phyloP scores from a whole-genome alignment of 495 filamentous ascomycete species.

The Sabuloglossum arenarium region DNA sequence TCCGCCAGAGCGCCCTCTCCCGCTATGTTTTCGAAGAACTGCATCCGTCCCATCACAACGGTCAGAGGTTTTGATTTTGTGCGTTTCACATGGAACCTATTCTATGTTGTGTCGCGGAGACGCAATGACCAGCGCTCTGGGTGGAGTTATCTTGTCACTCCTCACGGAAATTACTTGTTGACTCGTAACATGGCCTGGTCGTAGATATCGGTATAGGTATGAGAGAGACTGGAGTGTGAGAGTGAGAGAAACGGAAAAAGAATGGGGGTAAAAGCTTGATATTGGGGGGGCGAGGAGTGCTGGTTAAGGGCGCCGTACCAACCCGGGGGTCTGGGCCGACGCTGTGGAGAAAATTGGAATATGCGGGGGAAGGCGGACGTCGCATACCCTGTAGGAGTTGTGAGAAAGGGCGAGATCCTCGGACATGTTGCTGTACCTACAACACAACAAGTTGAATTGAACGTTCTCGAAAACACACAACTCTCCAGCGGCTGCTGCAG shows the following conservation, averaged over 20 bases:
- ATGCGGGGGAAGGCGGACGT: constrained; percentile 2
- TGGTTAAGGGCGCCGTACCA: neutral
- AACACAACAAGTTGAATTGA: neutral
- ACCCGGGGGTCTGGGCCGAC: neutral
- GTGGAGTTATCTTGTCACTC: neutral
- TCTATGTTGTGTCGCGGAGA: neutral
- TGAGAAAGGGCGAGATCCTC: neutral
- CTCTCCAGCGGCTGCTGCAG: neutral
- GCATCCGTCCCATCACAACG: neutral
- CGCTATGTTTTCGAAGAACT: neutral
- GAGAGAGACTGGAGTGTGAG: too few species aligned
- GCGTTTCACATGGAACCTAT: neutral
- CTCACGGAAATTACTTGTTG: neutral
- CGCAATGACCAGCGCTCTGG: neutral
- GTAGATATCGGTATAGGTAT: neutral
- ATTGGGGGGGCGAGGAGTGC: neutral
- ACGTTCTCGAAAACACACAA: too few species aligned
- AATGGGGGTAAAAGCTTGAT: neutral
- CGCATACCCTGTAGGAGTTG: neutral
- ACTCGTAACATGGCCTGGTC: neutral
- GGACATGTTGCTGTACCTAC: neutral
- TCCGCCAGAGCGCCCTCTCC: neutral
- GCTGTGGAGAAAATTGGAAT: neutral
- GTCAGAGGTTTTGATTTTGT: neutral
- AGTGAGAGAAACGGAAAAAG: neutral